Evolutionary conservation across 768 basidiomycete species (phyloP).

Genomic region (Suillus hirtellus): DNA sequence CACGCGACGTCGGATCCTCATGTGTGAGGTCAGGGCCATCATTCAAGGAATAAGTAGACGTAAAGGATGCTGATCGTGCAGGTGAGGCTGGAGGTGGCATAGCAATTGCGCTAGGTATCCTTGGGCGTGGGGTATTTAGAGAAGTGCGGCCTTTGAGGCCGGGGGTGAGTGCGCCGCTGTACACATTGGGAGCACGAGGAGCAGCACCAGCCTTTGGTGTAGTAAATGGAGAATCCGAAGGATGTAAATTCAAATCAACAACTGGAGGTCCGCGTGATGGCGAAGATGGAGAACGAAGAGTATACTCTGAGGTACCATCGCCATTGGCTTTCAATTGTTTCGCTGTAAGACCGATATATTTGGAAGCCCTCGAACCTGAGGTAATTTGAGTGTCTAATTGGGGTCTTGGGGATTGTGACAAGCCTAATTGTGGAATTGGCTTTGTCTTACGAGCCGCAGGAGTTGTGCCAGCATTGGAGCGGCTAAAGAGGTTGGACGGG

Average conservation of each 20-base stretch:
- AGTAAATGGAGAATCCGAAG: slow-evolving; percentile 54
- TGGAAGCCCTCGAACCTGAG: slow-evolving; percentile 81
- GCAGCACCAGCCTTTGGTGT: slow-evolving; percentile 62
- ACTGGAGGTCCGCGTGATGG: slow-evolving; percentile 40
- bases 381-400: slow-evolving; percentile 53
- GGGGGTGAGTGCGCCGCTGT: slow-evolving; percentile 19
- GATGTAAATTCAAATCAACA: slow-evolving; percentile 38
- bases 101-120: slow-evolving; percentile 70
- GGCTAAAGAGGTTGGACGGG: slow-evolving; percentile 52
- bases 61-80: slow-evolving; percentile 31
- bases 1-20: slow-evolving; percentile 17
- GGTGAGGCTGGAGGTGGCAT: slow-evolving; percentile 85
- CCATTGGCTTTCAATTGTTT: slow-evolving; percentile 56
- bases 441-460: slow-evolving; percentile 34
- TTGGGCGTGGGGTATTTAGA: slow-evolving; percentile 56
- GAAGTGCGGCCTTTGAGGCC: slow-evolving; percentile 35
- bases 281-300: slow-evolving; percentile 33
- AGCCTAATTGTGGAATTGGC: slow-evolving; percentile 32
- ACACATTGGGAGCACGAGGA: slow-evolving; percentile 23
- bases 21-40: slow-evolving; percentile 24
- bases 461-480: slow-evolving; percentile 45
- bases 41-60: slow-evolving; percentile 40
- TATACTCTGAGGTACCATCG: slow-evolving; percentile 20
- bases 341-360: slow-evolving; percentile 83
- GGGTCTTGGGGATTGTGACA: slow-evolving; percentile 32